Conservation (phyloP, 306 rosid genomes). For the Acacia acuminata region DNA sequence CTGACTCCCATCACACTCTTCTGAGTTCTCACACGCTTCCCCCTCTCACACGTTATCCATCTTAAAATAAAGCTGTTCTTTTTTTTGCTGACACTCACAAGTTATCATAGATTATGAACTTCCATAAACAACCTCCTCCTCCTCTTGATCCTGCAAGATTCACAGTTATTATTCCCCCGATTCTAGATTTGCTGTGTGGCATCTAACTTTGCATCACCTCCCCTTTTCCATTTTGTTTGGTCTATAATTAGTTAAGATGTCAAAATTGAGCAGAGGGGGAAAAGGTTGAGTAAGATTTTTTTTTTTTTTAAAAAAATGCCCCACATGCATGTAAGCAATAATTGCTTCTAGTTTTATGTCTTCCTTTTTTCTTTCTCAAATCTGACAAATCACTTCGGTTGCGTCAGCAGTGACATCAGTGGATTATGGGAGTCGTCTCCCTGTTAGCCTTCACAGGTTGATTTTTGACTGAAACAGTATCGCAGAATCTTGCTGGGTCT, state of each 20-base stretch:
- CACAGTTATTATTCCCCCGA: no score
- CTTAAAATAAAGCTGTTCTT: neutral
- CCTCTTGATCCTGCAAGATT: neutral
- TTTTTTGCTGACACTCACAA: neutral
- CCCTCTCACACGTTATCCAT: neutral
- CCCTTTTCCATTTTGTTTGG: neutral
- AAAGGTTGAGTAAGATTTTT: neutral
- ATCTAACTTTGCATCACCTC: neutral
- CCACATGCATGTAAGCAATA: neutral
- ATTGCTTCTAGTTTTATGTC: neutral
- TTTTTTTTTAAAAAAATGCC: neutral
- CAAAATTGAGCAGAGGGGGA: neutral
- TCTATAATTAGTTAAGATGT: neutral
- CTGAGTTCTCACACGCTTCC: neutral
- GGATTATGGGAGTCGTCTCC: neutral
- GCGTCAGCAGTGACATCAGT: neutral
- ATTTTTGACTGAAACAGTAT: slow-evolving; percentile 10
- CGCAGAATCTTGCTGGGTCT: neutral
- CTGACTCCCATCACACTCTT: no score
- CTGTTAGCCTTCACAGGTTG: neutral
- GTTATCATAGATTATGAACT: neutral
- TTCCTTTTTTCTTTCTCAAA: neutral
- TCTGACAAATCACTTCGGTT: neutral
- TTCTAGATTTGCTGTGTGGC: no score
- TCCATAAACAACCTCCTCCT: no score